Base-by-base conservation (phyloP, 1,284 basidiomycete species). In the Stygiomarasmius scandens region DNA sequence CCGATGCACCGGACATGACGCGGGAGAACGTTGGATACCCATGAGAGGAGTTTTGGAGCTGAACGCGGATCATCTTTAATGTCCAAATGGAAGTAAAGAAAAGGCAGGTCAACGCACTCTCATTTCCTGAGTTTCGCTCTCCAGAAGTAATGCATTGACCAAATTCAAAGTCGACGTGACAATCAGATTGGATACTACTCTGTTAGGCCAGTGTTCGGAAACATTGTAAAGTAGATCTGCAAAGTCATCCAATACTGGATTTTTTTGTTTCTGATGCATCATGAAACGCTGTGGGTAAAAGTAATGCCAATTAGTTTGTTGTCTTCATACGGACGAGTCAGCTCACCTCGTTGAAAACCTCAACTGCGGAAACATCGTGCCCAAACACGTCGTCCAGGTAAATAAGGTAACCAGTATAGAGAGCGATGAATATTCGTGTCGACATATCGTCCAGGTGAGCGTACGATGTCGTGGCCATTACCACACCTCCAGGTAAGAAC, bases 401-500 rank as follows among this genome's bases (percentile, higher is more conserved):
- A 49, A 65, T 63, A 4, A 64, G 46, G 16, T 63, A 65, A 0
- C 66, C 64, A 0, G 72, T 75, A 49, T 65, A 72, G 6, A 76
- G 62, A 3, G 69, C 67, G 12, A 71, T 69, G 61, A 66, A 74
- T 5, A 70, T 61, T 10, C 58, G 59, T 16, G 57, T 58, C 2
- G 58, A 50, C 1, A 24, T 48, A 49, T 69, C 53, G 10, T 45
- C 14, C 4, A 68, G 55, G 51, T 69, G 65, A 8, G 34, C 55
- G 54, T 64, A 63, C 22, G 58, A 52, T 9, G 56, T 65, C 3
- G 56, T 58, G 27, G 61, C 60, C 25, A 68, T 64, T 5, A 48
- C 45, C 10, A 63, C 59, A 27, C 64, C 63, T 10, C 20, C 43
- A 16, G 46, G 29, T 19, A 58, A 32, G 36, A 53, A 58, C 8